Percentiles rank a stretch among this genome's conserved stretches.
phyloP scores from a whole-genome alignment of 1,284 basidiomycete species.

The Irpex sp. region DNA sequence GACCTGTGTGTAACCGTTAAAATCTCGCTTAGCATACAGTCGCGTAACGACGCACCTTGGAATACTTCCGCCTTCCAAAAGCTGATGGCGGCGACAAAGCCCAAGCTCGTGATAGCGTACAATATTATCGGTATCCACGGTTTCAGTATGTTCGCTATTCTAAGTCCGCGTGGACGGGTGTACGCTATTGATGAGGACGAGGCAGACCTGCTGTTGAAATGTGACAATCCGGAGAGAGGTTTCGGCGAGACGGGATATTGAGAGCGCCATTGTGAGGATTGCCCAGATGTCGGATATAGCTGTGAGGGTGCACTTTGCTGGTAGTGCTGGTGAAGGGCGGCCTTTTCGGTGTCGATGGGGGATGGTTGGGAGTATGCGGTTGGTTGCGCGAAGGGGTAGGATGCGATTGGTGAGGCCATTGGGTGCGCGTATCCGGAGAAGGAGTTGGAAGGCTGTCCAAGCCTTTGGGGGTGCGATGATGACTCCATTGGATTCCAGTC shows the following conservation, averaged over 20 bases:
- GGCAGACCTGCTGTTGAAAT: slow-evolving; percentile 25
- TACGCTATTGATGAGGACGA: slow-evolving; percentile 29
- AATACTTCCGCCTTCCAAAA: slow-evolving; percentile 75
- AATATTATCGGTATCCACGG: slow-evolving; percentile 72
- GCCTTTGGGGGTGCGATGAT: slow-evolving; percentile 18
- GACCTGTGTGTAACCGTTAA: slow-evolving; percentile 36
- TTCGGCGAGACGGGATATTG: slow-evolving; percentile 19
- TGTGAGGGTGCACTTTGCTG: background rate
- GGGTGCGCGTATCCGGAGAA: slow-evolving; percentile 15
- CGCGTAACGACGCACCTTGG: slow-evolving; percentile 43
- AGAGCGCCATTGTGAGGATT: slow-evolving; percentile 8
- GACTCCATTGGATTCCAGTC: slow-evolving; percentile 32
- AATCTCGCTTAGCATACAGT: background rate
- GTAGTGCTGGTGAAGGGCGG: slow-evolving; percentile 10
- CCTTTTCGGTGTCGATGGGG: slow-evolving; percentile 19
- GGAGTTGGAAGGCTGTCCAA: slow-evolving; percentile 21
- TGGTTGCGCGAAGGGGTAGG: slow-evolving; percentile 8
- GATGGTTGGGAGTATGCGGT: slow-evolving; percentile 13
- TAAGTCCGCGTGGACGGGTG: slow-evolving; percentile 46
- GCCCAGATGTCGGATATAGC: slow-evolving; percentile 9
- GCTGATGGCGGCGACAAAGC: slow-evolving; percentile 66
- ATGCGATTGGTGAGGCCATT: slow-evolving; percentile 17
- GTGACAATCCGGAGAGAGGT: slow-evolving; percentile 10
- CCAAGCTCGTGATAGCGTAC: slow-evolving; percentile 65
- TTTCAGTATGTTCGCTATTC: slow-evolving; percentile 53